Conservation (phyloP, 2,329 filamentous ascomycete species). For the Diaporthe vaccinii region DNA sequence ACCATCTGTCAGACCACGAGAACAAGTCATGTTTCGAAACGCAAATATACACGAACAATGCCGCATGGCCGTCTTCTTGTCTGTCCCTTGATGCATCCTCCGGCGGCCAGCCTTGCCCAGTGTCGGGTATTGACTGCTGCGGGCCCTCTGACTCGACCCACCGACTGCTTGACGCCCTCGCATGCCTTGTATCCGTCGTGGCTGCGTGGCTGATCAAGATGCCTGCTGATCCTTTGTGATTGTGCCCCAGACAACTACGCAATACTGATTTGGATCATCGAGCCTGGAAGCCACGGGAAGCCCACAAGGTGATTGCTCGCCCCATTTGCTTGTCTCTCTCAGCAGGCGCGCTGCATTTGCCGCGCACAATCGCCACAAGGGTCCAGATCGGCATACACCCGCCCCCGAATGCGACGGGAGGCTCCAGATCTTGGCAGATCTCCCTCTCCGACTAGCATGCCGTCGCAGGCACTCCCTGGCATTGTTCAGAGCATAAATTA, state of each 20-base stretch:
- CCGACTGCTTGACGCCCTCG: neutral
- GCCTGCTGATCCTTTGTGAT: constrained; percentile 7
- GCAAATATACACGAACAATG: neutral
- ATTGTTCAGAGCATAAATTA: neutral
- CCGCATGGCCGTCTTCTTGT: neutral
- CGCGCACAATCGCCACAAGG: constrained; percentile 23
- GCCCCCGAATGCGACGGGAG: constrained; percentile 6
- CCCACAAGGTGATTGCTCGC: constrained; percentile 7
- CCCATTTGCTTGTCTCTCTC: neutral
- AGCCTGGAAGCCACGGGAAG: neutral
- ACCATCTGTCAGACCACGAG: neutral
- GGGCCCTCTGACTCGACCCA: constrained; percentile 4
- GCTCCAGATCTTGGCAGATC: constrained; percentile 30
- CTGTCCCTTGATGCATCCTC: constrained; percentile 1
- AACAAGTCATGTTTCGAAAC: constrained; percentile 33
- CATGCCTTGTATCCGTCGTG: neutral
- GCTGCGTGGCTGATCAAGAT: constrained; percentile 1
- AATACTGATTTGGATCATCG: constrained; percentile 23
- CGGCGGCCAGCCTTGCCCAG: neutral
- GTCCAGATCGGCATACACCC: constrained; percentile 24
- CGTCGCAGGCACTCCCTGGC: constrained; percentile 18
- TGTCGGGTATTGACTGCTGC: neutral
- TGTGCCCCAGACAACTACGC: constrained; percentile 2
- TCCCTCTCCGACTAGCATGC: neutral
- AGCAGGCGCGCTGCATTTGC: constrained; percentile 20